These are phyloP conservation scores for Sarocladium oryzae DNA, from an alignment of 2,329 filamentous ascomycete genomes.

Conservation along the genomic window DNA sequence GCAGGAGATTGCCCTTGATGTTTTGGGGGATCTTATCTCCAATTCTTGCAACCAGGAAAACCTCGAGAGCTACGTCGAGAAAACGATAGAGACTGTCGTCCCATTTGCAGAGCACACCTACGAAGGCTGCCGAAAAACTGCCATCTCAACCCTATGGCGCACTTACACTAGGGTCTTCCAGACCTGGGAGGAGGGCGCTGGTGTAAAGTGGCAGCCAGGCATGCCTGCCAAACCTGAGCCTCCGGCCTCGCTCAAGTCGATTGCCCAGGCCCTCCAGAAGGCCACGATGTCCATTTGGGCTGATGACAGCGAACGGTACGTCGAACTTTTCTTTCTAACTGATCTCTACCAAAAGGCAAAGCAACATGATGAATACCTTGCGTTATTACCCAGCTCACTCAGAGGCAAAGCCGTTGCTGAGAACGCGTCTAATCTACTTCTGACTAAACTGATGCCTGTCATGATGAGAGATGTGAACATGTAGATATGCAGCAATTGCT, in stretches of 20 bases:
- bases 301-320: constrained; percentile 90
- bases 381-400: constrained; percentile 99
- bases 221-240: constrained; percentile 76
- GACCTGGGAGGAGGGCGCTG: constrained; percentile 67
- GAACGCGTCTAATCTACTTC: constrained; percentile 56
- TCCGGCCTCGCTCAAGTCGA: constrained; percentile 71
- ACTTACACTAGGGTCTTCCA: constrained; percentile 88
- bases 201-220: constrained; percentile 82
- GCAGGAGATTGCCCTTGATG: constrained; percentile 95
- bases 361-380: constrained; percentile 74
- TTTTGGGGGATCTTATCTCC: constrained; percentile 85
- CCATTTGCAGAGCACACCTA: constrained; percentile 83
- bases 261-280: constrained; percentile 78
- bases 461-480: constrained; percentile 7
- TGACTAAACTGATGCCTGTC: constrained; percentile 25
- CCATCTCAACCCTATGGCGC: constrained; percentile 86
- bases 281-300: constrained; percentile 81
- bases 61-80: constrained; percentile 75
- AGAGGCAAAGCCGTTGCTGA: constrained; percentile 88
- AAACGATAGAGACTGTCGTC: constrained; percentile 74
- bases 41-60: constrained; percentile 73
- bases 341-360: background rate
- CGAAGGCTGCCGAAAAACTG: constrained; percentile 88
- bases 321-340: constrained; percentile 27
- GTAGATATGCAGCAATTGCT: constrained; percentile 25